Conservation (phyloP, 225 moss, liverwort and hornwort species). For the Pleurozium schreberi region DNA sequence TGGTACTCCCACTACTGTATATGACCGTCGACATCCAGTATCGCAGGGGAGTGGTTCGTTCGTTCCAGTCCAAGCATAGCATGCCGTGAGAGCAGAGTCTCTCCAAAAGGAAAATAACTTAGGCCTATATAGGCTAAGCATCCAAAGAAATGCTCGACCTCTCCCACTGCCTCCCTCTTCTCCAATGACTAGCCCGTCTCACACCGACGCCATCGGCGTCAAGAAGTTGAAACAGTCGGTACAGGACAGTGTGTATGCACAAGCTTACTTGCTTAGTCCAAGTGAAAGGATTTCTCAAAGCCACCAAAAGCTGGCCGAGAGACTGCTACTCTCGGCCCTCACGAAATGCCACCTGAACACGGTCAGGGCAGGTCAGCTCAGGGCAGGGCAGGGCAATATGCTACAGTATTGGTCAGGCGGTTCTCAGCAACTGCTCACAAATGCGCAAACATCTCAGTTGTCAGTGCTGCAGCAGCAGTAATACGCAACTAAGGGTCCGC, state of each 20-base stretch:
- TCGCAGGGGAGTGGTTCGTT: not conserved
- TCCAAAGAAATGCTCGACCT: not conserved
- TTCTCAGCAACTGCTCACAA: not conserved
- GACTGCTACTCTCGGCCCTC: constrained; percentile 24
- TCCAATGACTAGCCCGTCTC: not conserved
- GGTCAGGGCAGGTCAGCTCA: no score
- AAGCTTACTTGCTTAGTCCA: not conserved
- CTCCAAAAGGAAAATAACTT: not conserved
- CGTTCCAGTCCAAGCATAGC: not conserved
- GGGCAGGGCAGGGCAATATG: not conserved
- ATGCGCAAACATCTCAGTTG: not conserved
- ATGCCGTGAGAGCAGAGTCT: not conserved
- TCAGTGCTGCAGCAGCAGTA: not conserved
- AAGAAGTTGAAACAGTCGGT: not conserved
- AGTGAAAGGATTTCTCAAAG: constrained; percentile 2
- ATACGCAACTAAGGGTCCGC: not conserved
- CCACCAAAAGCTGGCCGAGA: constrained; percentile 48
- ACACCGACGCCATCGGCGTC: not conserved
- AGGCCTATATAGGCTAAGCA: no score
- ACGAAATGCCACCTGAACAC: constrained; percentile 43
- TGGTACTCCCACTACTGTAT: not conserved
- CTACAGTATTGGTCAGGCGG: not conserved
- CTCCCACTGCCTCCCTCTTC: not conserved
- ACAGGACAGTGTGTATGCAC: no score
- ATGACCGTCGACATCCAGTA: no score